A percentile compares a stretch with the other conserved stretches of the same genome.
Evolutionary conservation across 139 green algal genomes (phyloP).

Genomic region (Ettlia oleoabundans): DNA sequence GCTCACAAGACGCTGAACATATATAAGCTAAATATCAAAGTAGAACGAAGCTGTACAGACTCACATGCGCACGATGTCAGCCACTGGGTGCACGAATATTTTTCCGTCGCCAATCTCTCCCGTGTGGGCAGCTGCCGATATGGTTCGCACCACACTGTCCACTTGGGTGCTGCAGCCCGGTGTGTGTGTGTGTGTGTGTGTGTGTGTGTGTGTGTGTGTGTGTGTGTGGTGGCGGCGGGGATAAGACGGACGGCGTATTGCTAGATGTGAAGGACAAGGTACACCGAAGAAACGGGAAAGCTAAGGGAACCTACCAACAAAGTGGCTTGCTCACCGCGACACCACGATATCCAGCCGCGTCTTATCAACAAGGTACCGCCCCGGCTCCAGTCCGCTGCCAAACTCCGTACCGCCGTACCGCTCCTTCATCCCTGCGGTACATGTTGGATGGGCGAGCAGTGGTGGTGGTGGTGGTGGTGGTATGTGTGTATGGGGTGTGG

Average conservation of each 20-base stretch:
- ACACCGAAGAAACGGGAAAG: background rate
- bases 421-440: constrained; percentile 66
- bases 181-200: background rate
- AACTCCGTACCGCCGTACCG: constrained; percentile 86
- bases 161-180: constrained; percentile 82
- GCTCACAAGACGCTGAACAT: background rate
- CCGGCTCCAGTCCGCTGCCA: constrained; percentile 38
- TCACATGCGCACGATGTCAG: constrained; percentile 83
- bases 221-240: background rate
- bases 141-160: constrained; percentile 68
- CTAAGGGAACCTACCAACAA: background rate
- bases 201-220: background rate
- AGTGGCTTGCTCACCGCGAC: constrained; percentile 47
- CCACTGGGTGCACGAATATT: constrained; percentile 87
- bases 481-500: too few relatives aligned
- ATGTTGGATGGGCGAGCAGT: too few relatives aligned
- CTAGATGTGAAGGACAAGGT: too few relatives aligned
- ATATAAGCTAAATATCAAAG: background rate
- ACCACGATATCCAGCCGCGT: constrained; percentile 79
- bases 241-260: background rate
- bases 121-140: constrained; percentile 73
- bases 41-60: constrained; percentile 17
- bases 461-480: too few relatives aligned
- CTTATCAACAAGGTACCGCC: constrained; percentile 78
- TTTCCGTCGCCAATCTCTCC: constrained; percentile 93